Evolutionary conservation across 148 eudicot genomes (phyloP).

Genomic region (Silene conica): DNA sequence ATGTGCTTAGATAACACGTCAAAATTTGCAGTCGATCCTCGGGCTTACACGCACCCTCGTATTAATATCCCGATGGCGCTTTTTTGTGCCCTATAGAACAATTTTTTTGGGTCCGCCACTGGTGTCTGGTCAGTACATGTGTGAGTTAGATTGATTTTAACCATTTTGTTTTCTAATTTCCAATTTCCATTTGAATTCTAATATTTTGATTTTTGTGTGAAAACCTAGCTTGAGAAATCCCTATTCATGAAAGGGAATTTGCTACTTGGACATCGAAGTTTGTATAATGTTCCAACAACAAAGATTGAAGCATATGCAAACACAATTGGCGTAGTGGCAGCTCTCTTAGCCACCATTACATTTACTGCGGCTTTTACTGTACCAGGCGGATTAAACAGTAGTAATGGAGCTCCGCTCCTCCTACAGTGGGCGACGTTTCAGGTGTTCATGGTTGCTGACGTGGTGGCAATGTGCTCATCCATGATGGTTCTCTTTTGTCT

Average conservation of each 20-base stretch:
- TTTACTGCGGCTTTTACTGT: slow-evolving; percentile 26
- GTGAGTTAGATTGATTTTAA: too few species aligned
- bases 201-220: neutral
- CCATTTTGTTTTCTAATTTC: too few species aligned
- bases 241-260: neutral
- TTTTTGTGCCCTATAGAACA: too few species aligned
- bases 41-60: too few species aligned
- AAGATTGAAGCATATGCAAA: slow-evolving; percentile 15
- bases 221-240: neutral
- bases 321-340: slow-evolving; percentile 14
- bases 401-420: neutral
- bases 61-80: too few species aligned
- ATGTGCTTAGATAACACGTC: too few species aligned
- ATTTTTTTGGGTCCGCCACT: too few species aligned
- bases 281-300: slow-evolving; percentile 12
- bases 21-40: too few species aligned
- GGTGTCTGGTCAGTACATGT: too few species aligned
- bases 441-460: slow-evolving; percentile 14
- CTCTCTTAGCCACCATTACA: slow-evolving; percentile 14
- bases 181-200: neutral
- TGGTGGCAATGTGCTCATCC: slow-evolving; percentile 11
- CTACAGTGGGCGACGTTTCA: neutral
- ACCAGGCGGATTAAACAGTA: slow-evolving; percentile 12
- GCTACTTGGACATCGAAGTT: neutral
- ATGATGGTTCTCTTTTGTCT: slow-evolving; percentile 23